Evolutionary conservation across 2,329 filamentous ascomycete species (phyloP).

Genomic region (Botrytis porri): DNA sequence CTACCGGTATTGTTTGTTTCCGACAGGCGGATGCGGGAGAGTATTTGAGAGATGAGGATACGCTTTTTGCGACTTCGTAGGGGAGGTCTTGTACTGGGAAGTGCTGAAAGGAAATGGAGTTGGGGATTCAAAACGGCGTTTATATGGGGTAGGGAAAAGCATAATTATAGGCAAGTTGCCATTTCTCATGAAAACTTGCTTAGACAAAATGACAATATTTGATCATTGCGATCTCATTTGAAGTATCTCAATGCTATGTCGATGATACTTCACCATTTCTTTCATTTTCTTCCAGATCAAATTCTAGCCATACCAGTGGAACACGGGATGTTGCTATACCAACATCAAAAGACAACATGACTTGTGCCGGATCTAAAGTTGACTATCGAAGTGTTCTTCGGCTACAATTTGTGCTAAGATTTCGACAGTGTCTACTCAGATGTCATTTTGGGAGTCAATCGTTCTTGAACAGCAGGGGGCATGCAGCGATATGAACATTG

Average conservation of each 20-base stretch:
- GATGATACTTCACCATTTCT: not conserved
- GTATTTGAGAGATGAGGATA: constrained; percentile 82
- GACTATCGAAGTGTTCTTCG: not conserved
- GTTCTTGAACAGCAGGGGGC: not conserved
- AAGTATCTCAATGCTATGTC: not conserved
- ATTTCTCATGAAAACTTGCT: not conserved
- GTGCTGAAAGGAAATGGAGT: constrained; percentile 11
- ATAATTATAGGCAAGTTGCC: constrained; percentile 8
- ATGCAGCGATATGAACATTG: not conserved
- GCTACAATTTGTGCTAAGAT: rapidly evolving
- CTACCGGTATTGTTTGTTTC: constrained; percentile 85
- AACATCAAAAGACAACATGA: not conserved
- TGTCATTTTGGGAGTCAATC: not conserved
- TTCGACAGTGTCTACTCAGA: not conserved
- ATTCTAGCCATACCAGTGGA: not conserved
- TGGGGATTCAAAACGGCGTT: constrained; percentile 16
- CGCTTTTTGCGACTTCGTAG: constrained; percentile 52
- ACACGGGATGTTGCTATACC: not conserved
- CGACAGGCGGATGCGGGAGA: constrained; percentile 92
- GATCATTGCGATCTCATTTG: not conserved
- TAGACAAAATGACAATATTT: not conserved
- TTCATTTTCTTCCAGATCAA: not conserved
- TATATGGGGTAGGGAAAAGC: constrained; percentile 1
- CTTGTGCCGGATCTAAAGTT: not conserved
- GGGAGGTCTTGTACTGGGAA: not conserved